Percentiles rank a stretch among this genome's conserved stretches.
phyloP scores from a whole-genome alignment of 805 yeast genomes.

The Allodekkera sacchari region DNA sequence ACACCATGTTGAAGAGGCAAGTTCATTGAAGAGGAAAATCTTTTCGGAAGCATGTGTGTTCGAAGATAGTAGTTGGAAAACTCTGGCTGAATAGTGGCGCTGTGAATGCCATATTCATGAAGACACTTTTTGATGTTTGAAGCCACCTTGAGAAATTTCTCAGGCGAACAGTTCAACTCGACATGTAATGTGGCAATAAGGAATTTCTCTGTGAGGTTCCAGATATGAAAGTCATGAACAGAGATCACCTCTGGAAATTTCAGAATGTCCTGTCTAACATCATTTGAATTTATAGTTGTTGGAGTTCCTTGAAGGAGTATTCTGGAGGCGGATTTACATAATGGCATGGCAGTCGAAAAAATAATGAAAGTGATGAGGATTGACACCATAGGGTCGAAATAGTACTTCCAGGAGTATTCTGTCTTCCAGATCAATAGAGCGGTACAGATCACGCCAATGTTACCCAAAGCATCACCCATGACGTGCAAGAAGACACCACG shows the following conservation, averaged over 20 bases:
- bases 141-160: slow-evolving; percentile 62
- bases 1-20: slow-evolving; percentile 2
- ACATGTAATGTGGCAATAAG: slow-evolving; percentile 86
- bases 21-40: slow-evolving; percentile 17
- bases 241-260: slow-evolving; percentile 67
- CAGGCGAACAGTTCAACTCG: slow-evolving; percentile 58
- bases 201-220: slow-evolving; percentile 88
- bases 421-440: slow-evolving; percentile 94
- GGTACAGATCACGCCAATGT: slow-evolving; percentile 82
- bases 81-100: slow-evolving; percentile 96
- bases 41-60: slow-evolving; percentile 21
- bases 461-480: slow-evolving; percentile 92
- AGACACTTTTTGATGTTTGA: slow-evolving; percentile 67
- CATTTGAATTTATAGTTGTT: slow-evolving; percentile 65
- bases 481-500: slow-evolving; percentile 95
- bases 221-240: slow-evolving; percentile 91
- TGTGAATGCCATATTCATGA: slow-evolving; percentile 79
- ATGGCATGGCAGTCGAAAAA: slow-evolving; percentile 84
- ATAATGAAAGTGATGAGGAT: slow-evolving; percentile 80
- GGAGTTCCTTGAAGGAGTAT: slow-evolving; percentile 93
- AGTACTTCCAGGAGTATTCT: slow-evolving; percentile 77
- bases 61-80: slow-evolving; percentile 36
- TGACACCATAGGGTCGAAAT: slow-evolving; percentile 81
- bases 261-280: slow-evolving; percentile 60
- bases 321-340: slow-evolving; percentile 78